These are phyloP conservation scores for Corynespora cassiicola DNA, from an alignment of 2,329 filamentous ascomycete genomes.

Conservation along the genomic window DNA sequence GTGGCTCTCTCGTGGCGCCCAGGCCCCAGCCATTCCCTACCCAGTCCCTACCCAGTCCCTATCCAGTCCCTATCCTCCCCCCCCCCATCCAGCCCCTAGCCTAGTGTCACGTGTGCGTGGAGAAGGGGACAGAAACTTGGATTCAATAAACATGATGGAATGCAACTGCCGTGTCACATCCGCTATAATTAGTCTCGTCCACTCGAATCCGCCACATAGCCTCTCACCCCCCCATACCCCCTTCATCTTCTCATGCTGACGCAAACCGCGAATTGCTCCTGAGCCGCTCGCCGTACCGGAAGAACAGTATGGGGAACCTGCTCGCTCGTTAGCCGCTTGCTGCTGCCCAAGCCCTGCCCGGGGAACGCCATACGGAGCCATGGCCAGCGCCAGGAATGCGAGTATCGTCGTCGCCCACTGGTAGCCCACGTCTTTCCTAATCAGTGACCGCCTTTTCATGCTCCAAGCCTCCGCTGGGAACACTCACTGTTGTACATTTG, in stretches of 20 bases:
- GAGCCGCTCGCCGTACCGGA: constrained; percentile 56
- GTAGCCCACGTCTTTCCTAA: constrained; percentile 51
- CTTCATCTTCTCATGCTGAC: constrained; percentile 36
- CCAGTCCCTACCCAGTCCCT: no score
- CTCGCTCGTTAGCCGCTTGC: no score
- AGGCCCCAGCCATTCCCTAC: no score
- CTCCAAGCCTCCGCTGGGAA: constrained; percentile 27
- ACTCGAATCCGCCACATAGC: constrained; percentile 24
- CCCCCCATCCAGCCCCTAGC: no score
- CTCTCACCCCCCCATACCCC: constrained; percentile 11
- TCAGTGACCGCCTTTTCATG: constrained; percentile 54
- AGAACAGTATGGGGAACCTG: constrained; percentile 56
- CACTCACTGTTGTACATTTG: constrained; percentile 60
- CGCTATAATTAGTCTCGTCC: constrained; percentile 40
- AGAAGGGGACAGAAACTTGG: constrained; percentile 24
- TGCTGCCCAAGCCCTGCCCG: no score
- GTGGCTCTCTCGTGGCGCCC: constrained; percentile 45
- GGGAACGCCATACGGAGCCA: constrained; percentile 51
- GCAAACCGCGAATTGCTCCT: constrained; percentile 57
- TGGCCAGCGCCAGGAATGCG: constrained; percentile 56
- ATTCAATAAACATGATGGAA: constrained; percentile 43
- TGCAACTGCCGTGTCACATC: constrained; percentile 40
- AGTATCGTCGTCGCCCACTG: constrained; percentile 58
- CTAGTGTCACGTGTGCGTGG: constrained; percentile 42
- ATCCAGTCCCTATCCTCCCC: no score